Evolutionary conservation across 768 basidiomycete species (phyloP), one percentile per base, ranked within the genome.

Genomic region (Hericium erinaceus): DNA sequence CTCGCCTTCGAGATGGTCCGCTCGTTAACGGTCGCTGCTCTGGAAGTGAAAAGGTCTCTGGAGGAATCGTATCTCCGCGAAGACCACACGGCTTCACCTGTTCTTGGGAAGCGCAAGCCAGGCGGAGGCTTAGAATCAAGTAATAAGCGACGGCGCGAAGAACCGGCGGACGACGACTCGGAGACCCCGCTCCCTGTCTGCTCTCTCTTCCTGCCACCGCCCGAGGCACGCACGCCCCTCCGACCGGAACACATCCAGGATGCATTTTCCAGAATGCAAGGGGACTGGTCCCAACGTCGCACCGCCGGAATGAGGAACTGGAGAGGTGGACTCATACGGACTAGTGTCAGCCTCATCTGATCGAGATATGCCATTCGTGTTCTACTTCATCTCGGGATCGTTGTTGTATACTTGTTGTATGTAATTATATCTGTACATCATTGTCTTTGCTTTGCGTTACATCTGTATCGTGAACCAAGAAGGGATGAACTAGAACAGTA

Each of bases 1-100:
- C 83, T 98, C 48, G 89, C 92, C 0, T 98, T 95, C 71, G 95
- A 98, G 70, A 94, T 95, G 86, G 94, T 98, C 33, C 86, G 94
- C 53, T 90, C 92, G 2, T 80, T 98, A 51, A 94, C 92, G 0
- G 79, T 95, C 44, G 91, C 89, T 1, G 95, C 92, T 2, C 79
- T 94, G 39, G 82, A 86, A 33, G 86, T 94, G 65, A 92, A 92
- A 71, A 85, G 82, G 63, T 78, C 85, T 3, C 74, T 91, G 39
- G 89, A 89, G 67, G 85, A 90, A 58, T 80, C 84, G 2, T 79
- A 81, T 62, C 71, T 86, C 9, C 76, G 79, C 3, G 88, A 87
- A 53, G 83, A 84, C 59, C 84, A 84, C 59, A 72, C 78, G 2
- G 64, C 76, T 1, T 82, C 87, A 0, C 83, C 84, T 0, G 72